Evolutionary conservation across 768 basidiomycete species (phyloP).

Genomic region (Lepiota venenata): DNA sequence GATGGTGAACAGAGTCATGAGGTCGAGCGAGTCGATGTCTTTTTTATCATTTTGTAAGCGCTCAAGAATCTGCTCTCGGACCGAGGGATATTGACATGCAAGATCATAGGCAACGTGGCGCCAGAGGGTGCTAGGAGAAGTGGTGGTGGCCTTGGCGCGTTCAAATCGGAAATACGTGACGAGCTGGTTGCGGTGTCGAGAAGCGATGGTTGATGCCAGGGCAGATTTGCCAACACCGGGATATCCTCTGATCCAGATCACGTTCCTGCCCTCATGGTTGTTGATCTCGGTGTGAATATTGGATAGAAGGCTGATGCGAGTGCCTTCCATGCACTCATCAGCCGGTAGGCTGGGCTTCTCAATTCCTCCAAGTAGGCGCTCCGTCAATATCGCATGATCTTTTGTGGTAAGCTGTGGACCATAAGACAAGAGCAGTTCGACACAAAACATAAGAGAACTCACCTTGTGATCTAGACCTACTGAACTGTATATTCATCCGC

Average conservation of each 20-base stretch:
- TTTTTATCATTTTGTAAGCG: conserved; percentile 14
- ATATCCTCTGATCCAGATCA: conserved; percentile 20
- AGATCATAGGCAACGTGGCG: conserved; percentile 19
- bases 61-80: conserved; percentile 11
- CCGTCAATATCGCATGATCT: conserved; percentile 12
- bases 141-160: conserved; percentile 10
- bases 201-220: conserved; percentile 14
- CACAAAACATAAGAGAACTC: not conserved
- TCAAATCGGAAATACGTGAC: conserved; percentile 17
- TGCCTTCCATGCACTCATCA: conserved; percentile 14
- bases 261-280: conserved; percentile 16
- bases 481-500: conserved; percentile 11
- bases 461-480: conserved; percentile 14
- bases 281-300: conserved; percentile 10
- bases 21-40: conserved; percentile 13
- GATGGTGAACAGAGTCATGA: conserved; percentile 13
- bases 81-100: conserved; percentile 13
- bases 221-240: conserved; percentile 23
- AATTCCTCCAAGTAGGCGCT: conserved; percentile 13
- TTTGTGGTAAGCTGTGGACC: conserved; percentile 12
- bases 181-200: conserved; percentile 3
- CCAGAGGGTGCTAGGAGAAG: conserved; percentile 16
- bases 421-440: not conserved
- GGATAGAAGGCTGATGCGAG: conserved; percentile 8
- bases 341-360: not conserved